Conservation (phyloP, 768 basidiomycete genomes). For the Leccinum pellstonianum region DNA sequence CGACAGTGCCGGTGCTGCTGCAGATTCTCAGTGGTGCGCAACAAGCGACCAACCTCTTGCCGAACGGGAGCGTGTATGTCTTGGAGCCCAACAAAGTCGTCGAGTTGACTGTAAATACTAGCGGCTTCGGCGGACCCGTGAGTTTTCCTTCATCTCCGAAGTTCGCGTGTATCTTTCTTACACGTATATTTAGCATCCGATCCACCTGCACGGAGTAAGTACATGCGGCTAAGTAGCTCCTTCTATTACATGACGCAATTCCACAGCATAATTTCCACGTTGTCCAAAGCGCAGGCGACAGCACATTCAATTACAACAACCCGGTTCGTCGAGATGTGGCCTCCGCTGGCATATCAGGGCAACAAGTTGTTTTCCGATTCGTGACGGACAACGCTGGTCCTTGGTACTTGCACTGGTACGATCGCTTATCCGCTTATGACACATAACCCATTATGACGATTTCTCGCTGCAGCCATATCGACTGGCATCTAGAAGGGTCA, state of each 20-base stretch:
- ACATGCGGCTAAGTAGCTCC: not conserved
- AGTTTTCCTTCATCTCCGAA: conserved; percentile 7
- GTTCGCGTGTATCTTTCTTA: conserved; percentile 1
- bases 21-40: conserved; percentile 45
- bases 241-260: conserved; percentile 1
- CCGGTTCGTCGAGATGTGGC: conserved; percentile 35
- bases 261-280: conserved; percentile 37
- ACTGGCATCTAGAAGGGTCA: conserved; percentile 30
- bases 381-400: conserved; percentile 63
- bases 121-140: conserved; percentile 21
- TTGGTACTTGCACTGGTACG: conserved; percentile 47
- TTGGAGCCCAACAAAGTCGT: conserved; percentile 30
- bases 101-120: conserved; percentile 21
- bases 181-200: conserved; percentile 22
- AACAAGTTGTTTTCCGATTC: conserved; percentile 54
- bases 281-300: conserved; percentile 31
- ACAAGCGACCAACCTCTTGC: conserved; percentile 29
- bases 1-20: conserved; percentile 41
- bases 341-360: conserved; percentile 29
- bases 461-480: conserved; percentile 23
- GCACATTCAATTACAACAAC: conserved; percentile 34
- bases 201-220: conserved; percentile 32
- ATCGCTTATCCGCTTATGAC: not conserved
- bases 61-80: conserved; percentile 23
- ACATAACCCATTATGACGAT: conserved; percentile 2